Evolutionary conservation across 306 rosid species (phyloP).

Genomic region (Inga oerstediana): DNA sequence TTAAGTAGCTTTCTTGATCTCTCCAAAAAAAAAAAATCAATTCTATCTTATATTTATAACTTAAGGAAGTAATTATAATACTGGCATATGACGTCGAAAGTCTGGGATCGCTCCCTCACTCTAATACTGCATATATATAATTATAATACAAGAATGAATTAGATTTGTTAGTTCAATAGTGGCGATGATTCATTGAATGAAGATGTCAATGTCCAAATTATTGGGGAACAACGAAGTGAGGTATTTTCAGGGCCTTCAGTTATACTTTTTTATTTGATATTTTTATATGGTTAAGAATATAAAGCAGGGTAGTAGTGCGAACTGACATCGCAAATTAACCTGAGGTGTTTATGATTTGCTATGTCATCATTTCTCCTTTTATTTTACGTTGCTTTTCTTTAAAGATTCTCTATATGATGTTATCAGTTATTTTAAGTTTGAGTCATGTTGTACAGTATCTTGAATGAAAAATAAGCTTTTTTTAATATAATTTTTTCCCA

Average conservation of each 20-base stretch:
- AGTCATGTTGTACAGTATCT: neutral
- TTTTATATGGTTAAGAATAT: neutral
- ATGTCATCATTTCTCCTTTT: neutral
- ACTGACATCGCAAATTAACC: neutral
- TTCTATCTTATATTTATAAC: too few relatives aligned
- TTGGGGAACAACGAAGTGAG: neutral
- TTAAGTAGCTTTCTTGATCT: too few relatives aligned
- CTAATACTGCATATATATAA: too few relatives aligned
- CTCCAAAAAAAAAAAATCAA: too few relatives aligned
- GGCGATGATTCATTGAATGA: neutral
- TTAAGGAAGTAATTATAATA: too few relatives aligned
- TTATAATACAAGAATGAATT: too few relatives aligned
- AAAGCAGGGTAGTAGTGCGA: constrained; percentile 5
- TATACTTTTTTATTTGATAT: neutral
- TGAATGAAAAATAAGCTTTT: too few relatives aligned
- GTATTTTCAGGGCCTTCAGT: neutral
- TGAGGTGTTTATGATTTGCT: constrained; percentile 14
- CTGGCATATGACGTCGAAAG: too few relatives aligned
- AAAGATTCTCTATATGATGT: neutral
- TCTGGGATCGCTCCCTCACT: too few relatives aligned
- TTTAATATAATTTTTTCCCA: too few relatives aligned
- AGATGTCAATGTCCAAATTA: neutral
- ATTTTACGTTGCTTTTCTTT: neutral
- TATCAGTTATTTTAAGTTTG: neutral
- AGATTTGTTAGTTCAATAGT: too few relatives aligned